Evolutionary conservation across 2,329 filamentous ascomycete species (phyloP).

Genomic region (Zalaria sp.): DNA sequence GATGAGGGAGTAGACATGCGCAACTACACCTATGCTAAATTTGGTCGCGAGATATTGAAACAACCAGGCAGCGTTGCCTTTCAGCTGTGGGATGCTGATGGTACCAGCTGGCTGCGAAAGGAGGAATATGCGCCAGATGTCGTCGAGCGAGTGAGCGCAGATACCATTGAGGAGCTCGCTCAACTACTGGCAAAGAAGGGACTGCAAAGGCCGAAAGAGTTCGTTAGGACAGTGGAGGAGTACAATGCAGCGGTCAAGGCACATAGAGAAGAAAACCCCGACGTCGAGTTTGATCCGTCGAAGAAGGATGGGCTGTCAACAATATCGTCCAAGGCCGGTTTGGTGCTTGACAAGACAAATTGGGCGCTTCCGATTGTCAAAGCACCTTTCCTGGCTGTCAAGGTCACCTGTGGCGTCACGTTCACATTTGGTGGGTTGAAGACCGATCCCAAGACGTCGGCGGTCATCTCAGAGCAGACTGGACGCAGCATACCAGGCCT

Average conservation of each 20-base stretch:
- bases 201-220: conserved; percentile 29
- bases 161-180: conserved; percentile 42
- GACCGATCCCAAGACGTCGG: conserved; percentile 39
- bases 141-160: conserved; percentile 37
- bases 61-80: conserved; percentile 47
- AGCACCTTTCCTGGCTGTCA: conserved; percentile 47
- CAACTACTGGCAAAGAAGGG: conserved; percentile 33
- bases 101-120: conserved; percentile 36
- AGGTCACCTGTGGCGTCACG: conserved; percentile 51
- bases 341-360: conserved; percentile 47
- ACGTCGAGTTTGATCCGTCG: conserved; percentile 41
- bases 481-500: conserved; percentile 37
- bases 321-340: conserved; percentile 29
- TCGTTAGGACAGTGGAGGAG: conserved; percentile 37
- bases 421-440: conserved; percentile 55
- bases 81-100: conserved; percentile 48
- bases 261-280: conserved; percentile 30
- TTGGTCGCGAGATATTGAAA: conserved; percentile 45
- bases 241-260: conserved; percentile 45
- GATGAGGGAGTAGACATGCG: conserved; percentile 52
- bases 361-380: conserved; percentile 48
- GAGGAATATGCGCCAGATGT: conserved; percentile 51
- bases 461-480: conserved; percentile 34
- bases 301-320: conserved; percentile 49
- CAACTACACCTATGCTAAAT: conserved; percentile 55